phyloP scores from a whole-genome alignment of 805 yeast genomes.

The Candida berthetii region DNA sequence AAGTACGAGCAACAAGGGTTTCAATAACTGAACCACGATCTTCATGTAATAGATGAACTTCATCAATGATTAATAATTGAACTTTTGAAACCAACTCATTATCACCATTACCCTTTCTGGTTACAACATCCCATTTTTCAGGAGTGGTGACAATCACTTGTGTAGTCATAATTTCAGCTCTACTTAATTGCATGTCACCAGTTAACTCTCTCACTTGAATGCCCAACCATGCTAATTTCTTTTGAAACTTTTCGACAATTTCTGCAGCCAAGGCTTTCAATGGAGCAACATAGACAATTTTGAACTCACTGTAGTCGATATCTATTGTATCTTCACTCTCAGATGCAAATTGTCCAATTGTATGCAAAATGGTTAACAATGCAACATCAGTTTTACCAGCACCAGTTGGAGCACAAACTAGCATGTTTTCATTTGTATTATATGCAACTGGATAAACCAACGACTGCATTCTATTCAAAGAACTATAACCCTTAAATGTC shows the following conservation, averaged over 20 bases:
- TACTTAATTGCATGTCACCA: constrained; percentile 92
- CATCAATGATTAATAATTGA: constrained; percentile 85
- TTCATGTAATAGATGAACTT: constrained; percentile 93
- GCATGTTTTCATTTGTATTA: constrained; percentile 88
- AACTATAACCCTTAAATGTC: constrained; percentile 73
- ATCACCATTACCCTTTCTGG: constrained; percentile 89
- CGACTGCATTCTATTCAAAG: constrained; percentile 84
- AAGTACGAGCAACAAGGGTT: constrained; percentile 88
- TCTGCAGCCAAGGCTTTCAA: constrained; percentile 94
- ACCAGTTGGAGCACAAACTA: constrained; percentile 97
- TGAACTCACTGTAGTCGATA: constrained; percentile 78
- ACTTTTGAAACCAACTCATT: constrained; percentile 80
- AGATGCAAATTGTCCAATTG: constrained; percentile 65
- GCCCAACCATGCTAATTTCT: constrained; percentile 78
- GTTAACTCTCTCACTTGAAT: constrained; percentile 83
- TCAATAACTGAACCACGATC: constrained; percentile 98
- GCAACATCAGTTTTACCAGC: constrained; percentile 98
- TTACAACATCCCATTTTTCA: constrained; percentile 97
- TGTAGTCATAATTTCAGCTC: constrained; percentile 71
- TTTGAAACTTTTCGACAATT: constrained; percentile 83
- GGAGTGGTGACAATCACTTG: constrained; percentile 93
- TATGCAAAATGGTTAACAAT: constrained; percentile 67
- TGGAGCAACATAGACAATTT: constrained; percentile 90
- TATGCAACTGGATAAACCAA: constrained; percentile 90
- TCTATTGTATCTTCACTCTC: constrained; percentile 48